Base-by-base conservation (phyloP, 148 eudicot genomes). In the Rhododendron griersonianum region DNA sequence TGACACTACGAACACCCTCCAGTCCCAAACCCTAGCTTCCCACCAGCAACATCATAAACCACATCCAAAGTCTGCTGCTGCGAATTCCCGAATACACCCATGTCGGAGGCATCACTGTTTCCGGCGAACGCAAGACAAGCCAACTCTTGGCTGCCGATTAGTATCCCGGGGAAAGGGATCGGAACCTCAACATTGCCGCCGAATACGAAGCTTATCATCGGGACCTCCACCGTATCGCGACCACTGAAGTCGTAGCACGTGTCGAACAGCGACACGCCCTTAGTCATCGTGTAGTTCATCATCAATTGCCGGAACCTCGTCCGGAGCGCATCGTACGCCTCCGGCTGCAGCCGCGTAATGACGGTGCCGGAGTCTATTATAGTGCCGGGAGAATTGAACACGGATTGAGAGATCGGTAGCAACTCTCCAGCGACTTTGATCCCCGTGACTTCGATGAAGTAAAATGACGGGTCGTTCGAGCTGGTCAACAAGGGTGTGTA, bases 301-400 rank as follows among this genome's bases (percentile, higher is more conserved):
- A 35, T 74, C 23, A 11, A n/a, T 18, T 75, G 45, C 35, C 35
- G 35, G 35, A 75, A 75, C 1, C 41, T 35, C 11, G 11, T 75
- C 3, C 11, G 7, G 21, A 75, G 79, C 0, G n/a, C 11, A 4
- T 10, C 1, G n/a, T 75, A 75, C 3, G 48, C 79, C 47, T 1
- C 3, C 25, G 48, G 47, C 11, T 39, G 79, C 8, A 75, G 48
- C 19, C 47, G n/a, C 95, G 81, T 92, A 25, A 94, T 93, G 23
- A 94, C 98, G 0, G 98, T 93, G n/a, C 98, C 98, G 0, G 98
- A 96, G 87, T 96, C 98, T 48, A 96, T 93, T 5, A 96, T 71
- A 7, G 92, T 88, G 4, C 95, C 95, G 0, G 88, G 88, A 18
- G 78, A 78, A 15, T 85, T 85, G 87, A 96, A 94, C 50, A 92